phyloP scores from a whole-genome alignment of 2,329 filamentous ascomycete genomes.

The Colletotrichum destructivum region DNA sequence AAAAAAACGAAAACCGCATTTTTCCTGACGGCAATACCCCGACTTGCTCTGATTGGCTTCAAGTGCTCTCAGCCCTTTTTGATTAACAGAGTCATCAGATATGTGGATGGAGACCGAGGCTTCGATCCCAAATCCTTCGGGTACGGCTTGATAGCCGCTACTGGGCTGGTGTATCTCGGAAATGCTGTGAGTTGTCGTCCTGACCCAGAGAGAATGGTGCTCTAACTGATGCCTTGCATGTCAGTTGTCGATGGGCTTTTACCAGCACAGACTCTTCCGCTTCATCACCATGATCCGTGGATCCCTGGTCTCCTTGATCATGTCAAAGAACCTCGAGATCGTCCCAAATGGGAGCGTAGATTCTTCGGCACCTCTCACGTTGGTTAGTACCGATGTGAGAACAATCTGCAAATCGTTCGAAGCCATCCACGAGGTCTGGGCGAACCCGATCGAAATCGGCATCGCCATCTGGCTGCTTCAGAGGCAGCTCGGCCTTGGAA shows the following conservation, averaged over 20 bases:
- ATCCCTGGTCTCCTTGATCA: conserved; percentile 25
- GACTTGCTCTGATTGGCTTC: conserved; percentile 48
- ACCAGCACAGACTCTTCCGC: conserved; percentile 51
- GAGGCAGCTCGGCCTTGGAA: conserved; percentile 52
- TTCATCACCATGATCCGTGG: conserved; percentile 38
- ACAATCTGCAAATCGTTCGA: conserved; percentile 47
- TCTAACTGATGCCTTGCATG: too few species aligned
- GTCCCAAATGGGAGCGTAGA: background rate
- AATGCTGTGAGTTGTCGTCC: conserved; percentile 47
- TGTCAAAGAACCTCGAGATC: conserved; percentile 25
- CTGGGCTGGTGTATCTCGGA: conserved; percentile 51
- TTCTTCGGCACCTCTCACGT: conserved; percentile 40
- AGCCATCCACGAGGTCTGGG: conserved; percentile 49
- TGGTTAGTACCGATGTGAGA: conserved; percentile 47
- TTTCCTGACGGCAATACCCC: conserved; percentile 47
- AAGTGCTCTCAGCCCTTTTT: conserved; percentile 51
- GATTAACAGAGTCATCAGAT: conserved; percentile 42
- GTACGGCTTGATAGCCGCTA: conserved; percentile 52
- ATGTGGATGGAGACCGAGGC: conserved; percentile 43
- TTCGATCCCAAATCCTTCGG: conserved; percentile 46
- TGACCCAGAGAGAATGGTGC: background rate
- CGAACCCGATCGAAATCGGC: conserved; percentile 49
- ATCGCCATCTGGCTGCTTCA: conserved; percentile 52
- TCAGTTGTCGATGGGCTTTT: conserved; percentile 48
- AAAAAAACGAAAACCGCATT: conserved; percentile 51